Evolutionary conservation across 2,329 filamentous ascomycete species (phyloP), one percentile per base, ranked within the genome.

Genomic region (Talaromyces amestolkiae): DNA sequence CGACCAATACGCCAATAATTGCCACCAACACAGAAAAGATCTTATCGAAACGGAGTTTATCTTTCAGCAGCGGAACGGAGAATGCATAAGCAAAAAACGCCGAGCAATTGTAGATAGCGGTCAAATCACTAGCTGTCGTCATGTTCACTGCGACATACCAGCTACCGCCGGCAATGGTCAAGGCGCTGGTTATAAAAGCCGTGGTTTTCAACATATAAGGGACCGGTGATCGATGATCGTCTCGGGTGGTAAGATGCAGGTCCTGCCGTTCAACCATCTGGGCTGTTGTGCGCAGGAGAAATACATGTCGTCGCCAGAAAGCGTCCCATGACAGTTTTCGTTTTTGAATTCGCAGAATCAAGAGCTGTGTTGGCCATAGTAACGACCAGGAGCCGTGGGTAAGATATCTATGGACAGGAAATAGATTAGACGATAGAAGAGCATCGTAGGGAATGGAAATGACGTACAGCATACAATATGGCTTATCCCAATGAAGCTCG

Each of bases 1-100:
- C 93, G n/a, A 98, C 85, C 41, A 99, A 84, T 19, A 99, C 95
- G 58, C 95, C 95, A 0, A 88, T 80, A 67, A 98, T 96, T 63
- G 95, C 95, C 45, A 99, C 86, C 11, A 87, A 84, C 1, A 99
- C 95, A 3, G 94, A 91, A 60, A 96, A 76, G 33, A 93, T 89
- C 81, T 99, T 99, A 79, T 92, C 92, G 43, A 89, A 80, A 24
- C 92, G 88, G 13, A 97, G 80, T 70, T 90, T 92, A 77, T 99
- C 95, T 65, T 91, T 88, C 2, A 99, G 83, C 19, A 99, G 80
- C 0, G 93, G 93, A 53, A 99, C 93, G 54, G 91, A 96, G 76
- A 99, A 99, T 13, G 92, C 94, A 75, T 99, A 99, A 58, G 95
- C 95, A 77, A 99, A 99, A 80, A 99, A 99, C 66, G 95, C 94